Evolutionary conservation across 2,329 filamentous ascomycete genomes (phyloP), one percentile per base, ranked within the genome.

Genomic region (Elsinoe fawcettii): DNA sequence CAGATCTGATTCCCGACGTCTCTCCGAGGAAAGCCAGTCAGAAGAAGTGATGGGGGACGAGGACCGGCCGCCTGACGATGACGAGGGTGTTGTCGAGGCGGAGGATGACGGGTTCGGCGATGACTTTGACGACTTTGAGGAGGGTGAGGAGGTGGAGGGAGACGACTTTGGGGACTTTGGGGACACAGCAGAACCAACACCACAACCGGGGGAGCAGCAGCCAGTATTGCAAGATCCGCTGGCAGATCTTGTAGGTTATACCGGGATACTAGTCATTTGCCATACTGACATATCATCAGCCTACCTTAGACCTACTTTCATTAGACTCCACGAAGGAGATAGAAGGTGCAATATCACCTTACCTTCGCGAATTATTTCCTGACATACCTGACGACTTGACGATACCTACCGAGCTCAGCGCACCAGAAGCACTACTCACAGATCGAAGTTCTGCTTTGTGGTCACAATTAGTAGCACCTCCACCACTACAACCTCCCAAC

Each of bases 391-490:
- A 75, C 77, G 57, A 71, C 70, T 3, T 56, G 12, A 25, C 41
- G 30, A 41, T 51, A 36, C 43, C 66, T 67, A 51, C 71, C 4
- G 66, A 63, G 58, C 47, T 62, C 58, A 63, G 66, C 36, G 63
- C 43, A 63, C 16, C 61, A 63, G 63, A 69, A 57, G 63, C 65
- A 51, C 93, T 96, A 72, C 83, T 89, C 56, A 95, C 89, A 39
- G 86, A 90, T 55, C 84, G 91, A 59, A 95, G 88, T 60, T 85
- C 88, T 57, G 96, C 93, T 0, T 78, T 99, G 32, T 99, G 93
- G 93, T 90, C 91, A 39, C 93, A 99, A 74, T 83, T 99, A 3
- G 90, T 96, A 27, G 92, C 92, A 1, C 92, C 93, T 18, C 93
- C 93, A 1, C 91, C 93, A 2, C 82, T 99, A 36, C 90, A 96